phyloP scores from a whole-genome alignment of 257 asterid genomes.

The Hygrophila difformis region DNA sequence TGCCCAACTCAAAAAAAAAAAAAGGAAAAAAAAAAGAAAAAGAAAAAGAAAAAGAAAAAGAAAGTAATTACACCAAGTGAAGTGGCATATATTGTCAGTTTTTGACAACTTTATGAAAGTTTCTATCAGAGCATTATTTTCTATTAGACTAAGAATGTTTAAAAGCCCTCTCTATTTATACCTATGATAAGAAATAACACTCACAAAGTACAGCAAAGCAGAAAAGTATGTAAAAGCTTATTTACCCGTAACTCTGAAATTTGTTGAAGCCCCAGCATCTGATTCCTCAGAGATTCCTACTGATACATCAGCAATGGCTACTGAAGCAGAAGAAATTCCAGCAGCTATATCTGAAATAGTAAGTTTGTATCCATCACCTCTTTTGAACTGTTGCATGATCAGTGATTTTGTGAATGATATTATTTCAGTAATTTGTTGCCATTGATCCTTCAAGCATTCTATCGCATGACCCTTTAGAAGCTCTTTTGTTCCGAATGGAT shows the following conservation, averaged over 20 bases:
- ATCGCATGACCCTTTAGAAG: constrained; percentile 1
- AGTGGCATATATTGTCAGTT: constrained; percentile 56
- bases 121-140: constrained; percentile 26
- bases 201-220: background rate
- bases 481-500: background rate
- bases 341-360: constrained; percentile 29
- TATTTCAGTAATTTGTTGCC: background rate
- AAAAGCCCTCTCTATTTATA: constrained; percentile 16
- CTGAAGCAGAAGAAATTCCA: constrained; percentile 31
- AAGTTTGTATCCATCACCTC: constrained; percentile 14
- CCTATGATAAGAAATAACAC: constrained; percentile 4
- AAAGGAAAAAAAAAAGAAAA: too few species aligned
- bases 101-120: constrained; percentile 32
- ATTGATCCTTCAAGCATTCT: background rate
- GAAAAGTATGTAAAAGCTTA: constrained; percentile 3
- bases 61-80: constrained; percentile 19
- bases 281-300: constrained; percentile 14
- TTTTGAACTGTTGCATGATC: constrained; percentile 4
- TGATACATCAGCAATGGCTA: constrained; percentile 25
- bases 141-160: constrained; percentile 24
- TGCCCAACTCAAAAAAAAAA: constrained; percentile 31
- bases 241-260: constrained; percentile 17
- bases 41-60: too few species aligned
- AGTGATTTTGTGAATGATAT: background rate
- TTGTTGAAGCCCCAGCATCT: constrained; percentile 11